These are phyloP conservation scores for Globisporangium orthogonon DNA, from an alignment of 352 stramenopile genomes.

Conservation along the genomic window DNA sequence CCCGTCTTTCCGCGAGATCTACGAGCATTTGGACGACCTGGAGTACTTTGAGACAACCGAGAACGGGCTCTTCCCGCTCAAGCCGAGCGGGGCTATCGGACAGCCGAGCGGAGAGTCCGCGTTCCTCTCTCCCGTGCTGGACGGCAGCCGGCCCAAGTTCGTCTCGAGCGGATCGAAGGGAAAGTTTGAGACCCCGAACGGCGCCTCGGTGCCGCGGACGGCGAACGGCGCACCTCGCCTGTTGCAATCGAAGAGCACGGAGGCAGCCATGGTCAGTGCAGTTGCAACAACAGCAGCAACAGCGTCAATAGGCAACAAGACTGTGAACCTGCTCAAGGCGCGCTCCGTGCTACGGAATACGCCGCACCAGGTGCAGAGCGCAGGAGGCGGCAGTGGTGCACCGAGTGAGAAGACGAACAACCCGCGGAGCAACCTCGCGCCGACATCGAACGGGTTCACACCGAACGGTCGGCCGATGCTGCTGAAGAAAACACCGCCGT, in stretches of 20 bases:
- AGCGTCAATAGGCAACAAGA: conserved; percentile 23
- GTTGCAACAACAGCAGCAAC: too few species aligned
- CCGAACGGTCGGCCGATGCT: conserved; percentile 25
- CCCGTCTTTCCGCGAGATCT: conserved; percentile 73
- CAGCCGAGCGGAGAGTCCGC: conserved; percentile 11
- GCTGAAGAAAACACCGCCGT: conserved; percentile 57
- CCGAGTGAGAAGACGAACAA: conserved; percentile 9
- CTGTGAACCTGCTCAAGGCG: conserved; percentile 78
- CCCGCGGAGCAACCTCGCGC: conserved; percentile 10
- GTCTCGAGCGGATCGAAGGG: conserved; percentile 48
- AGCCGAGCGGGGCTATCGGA: conserved; percentile 26
- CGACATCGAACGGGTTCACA: conserved; percentile 19
- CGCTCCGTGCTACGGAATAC: conserved; percentile 39
- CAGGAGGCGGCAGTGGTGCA: conserved; percentile 3
- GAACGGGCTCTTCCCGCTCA: conserved; percentile 72
- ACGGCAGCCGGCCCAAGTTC: conserved; percentile 19
- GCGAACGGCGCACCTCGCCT: conserved; percentile 25
- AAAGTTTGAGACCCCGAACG: conserved; percentile 51
- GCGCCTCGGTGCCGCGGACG: conserved; percentile 15
- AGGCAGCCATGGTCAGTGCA: conserved; percentile 13
- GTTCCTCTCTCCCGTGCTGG: conserved; percentile 55
- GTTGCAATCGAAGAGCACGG: conserved; percentile 43
- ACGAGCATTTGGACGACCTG: conserved; percentile 70
- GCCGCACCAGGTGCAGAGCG: conserved; percentile 7
- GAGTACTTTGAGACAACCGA: conserved; percentile 75